Conservation (phyloP, 495 filamentous ascomycete species). For the Lasiosphaeriaceae sp. region DNA sequence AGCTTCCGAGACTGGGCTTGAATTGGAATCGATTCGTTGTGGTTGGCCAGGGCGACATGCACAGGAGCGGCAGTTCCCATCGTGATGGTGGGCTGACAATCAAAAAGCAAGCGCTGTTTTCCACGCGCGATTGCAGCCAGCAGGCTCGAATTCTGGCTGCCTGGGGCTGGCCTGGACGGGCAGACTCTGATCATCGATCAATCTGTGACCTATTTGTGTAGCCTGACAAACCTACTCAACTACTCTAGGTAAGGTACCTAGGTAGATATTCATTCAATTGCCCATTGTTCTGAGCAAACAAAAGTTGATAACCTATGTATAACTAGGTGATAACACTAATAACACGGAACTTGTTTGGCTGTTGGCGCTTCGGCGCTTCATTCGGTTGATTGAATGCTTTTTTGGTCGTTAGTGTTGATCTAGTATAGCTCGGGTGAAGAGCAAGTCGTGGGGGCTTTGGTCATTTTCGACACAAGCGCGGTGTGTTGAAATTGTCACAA, state of each 20-base stretch:
- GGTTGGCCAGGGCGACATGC: conserved; percentile 21
- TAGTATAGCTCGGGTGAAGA: not conserved
- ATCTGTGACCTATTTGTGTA: not conserved
- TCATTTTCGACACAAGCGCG: not conserved
- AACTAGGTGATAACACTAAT: no score
- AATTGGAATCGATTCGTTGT: not conserved
- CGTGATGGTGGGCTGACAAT: conserved; percentile 11
- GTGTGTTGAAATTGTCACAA: not conserved
- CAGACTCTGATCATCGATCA: not conserved
- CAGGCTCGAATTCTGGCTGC: not conserved
- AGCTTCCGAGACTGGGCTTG: conserved; percentile 14
- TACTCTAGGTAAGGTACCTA: no score
- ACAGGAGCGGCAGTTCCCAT: conserved; percentile 20
- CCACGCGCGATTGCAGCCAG: not conserved
- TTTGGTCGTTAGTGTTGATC: no score
- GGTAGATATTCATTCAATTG: no score
- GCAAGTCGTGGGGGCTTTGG: not conserved
- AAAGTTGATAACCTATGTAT: no score
- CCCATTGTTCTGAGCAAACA: no score
- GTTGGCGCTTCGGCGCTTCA: no score
- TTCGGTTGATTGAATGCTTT: no score
- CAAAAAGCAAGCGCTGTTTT: not conserved
- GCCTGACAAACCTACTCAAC: no score
- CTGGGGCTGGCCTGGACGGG: not conserved
- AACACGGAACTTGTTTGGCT: no score